A percentile compares a stretch with the other conserved stretches of the same genome.
These are phyloP conservation scores for Aquanectria penicillioides DNA, from an alignment of 2,329 filamentous ascomycete species.

Conservation along the genomic window DNA sequence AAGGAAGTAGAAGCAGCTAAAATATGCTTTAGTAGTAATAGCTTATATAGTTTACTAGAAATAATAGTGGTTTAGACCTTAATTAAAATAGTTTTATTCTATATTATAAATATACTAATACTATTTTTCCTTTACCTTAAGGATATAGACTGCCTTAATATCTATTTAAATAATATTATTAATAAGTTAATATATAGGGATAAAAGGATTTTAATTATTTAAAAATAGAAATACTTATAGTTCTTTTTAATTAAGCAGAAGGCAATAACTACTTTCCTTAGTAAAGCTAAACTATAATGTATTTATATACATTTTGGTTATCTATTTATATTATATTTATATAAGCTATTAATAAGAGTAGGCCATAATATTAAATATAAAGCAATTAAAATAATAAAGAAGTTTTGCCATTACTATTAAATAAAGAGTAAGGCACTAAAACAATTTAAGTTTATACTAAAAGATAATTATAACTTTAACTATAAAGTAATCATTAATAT, in stretches of 20 bases:
- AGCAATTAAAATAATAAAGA: neutral
- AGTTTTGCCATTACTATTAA: neutral
- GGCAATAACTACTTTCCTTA: neutral
- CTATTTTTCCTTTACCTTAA: neutral
- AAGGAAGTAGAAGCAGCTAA: neutral
- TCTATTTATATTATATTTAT: neutral
- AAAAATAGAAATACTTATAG: neutral
- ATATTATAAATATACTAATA: neutral
- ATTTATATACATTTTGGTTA: neutral
- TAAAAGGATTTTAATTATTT: neutral
- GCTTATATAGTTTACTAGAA: neutral
- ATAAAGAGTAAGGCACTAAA: no score
- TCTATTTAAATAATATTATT: neutral
- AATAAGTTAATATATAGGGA: neutral
- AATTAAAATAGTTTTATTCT: neutral
- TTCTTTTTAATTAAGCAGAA: neutral
- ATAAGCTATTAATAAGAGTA: neutral
- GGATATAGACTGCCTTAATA: neutral
- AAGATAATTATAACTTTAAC: neutral
- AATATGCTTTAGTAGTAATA: neutral
- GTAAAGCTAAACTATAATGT: neutral
- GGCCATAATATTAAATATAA: neutral
- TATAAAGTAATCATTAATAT: neutral
- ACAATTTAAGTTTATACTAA: neutral
- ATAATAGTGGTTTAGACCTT: neutral